phyloP scores from a whole-genome alignment of 208 protist genomes.

The Trichomonas vaginalis region DNA sequence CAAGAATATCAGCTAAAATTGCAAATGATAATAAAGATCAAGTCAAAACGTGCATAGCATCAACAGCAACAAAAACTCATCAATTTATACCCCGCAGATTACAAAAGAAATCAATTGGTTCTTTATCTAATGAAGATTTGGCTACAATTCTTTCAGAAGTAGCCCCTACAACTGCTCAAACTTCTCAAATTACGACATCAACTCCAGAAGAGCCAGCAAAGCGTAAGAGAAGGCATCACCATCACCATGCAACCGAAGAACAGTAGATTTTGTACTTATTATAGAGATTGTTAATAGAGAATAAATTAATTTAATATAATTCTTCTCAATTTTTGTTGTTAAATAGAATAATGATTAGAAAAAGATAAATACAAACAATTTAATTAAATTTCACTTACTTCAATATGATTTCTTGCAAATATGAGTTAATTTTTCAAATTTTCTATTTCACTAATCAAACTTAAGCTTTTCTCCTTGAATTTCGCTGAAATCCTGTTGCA shows the following conservation, averaged over 20 bases:
- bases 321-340: too few species aligned
- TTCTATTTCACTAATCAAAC: background rate
- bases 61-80: background rate
- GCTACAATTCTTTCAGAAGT: background rate
- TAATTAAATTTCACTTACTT: background rate
- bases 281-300: too few species aligned
- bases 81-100: background rate
- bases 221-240: background rate
- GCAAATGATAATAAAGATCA: background rate
- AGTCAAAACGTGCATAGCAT: background rate
- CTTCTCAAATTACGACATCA: too few species aligned
- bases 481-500: background rate
- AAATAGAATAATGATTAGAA: too few species aligned
- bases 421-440: background rate
- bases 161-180: background rate
- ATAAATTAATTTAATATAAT: too few species aligned
- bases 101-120: background rate
- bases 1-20: background rate
- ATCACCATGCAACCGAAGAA: background rate
- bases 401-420: background rate
- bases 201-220: background rate
- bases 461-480: background rate
- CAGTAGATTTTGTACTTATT: background rate
- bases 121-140: background rate
- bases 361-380: background rate